Evolutionary conservation across 768 basidiomycete genomes (phyloP).

Genomic region (Termitomyces sp.): DNA sequence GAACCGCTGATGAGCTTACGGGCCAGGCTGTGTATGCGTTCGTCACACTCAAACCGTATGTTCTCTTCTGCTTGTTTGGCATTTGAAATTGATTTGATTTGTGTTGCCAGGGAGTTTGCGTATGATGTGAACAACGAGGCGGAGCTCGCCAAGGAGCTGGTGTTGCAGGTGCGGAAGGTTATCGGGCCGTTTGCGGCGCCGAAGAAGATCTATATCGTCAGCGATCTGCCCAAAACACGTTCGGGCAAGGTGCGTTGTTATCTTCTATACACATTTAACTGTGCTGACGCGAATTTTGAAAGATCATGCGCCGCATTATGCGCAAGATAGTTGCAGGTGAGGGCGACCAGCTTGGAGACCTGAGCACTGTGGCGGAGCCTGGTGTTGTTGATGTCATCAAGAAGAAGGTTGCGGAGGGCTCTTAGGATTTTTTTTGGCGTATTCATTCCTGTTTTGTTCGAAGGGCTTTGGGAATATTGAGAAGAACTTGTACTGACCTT

Average conservation of each 20-base stretch:
- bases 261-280: background rate
- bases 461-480: background rate
- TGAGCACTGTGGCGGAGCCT: conserved; percentile 91
- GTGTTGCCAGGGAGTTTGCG: conserved; percentile 58
- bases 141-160: conserved; percentile 78
- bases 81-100: background rate
- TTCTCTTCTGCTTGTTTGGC: conserved; percentile 6
- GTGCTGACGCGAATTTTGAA: background rate
- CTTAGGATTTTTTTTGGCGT: background rate
- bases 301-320: conserved; percentile 95
- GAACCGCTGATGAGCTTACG: conserved; percentile 81
- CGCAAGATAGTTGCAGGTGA: conserved; percentile 95
- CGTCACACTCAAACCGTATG: conserved; percentile 91
- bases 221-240: conserved; percentile 90
- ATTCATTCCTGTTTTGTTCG: background rate
- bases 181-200: conserved; percentile 98
- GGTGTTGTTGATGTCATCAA: conserved; percentile 82
- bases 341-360: conserved; percentile 92
- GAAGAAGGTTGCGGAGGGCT: conserved; percentile 57
- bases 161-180: conserved; percentile 93
- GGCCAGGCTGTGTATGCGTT: conserved; percentile 95
- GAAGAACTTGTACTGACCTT: background rate
- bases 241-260: conserved; percentile 73
- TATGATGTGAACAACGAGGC: conserved; percentile 69
- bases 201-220: conserved; percentile 83